phyloP scores from a whole-genome alignment of 768 basidiomycete genomes.

The Amanita muscaria region DNA sequence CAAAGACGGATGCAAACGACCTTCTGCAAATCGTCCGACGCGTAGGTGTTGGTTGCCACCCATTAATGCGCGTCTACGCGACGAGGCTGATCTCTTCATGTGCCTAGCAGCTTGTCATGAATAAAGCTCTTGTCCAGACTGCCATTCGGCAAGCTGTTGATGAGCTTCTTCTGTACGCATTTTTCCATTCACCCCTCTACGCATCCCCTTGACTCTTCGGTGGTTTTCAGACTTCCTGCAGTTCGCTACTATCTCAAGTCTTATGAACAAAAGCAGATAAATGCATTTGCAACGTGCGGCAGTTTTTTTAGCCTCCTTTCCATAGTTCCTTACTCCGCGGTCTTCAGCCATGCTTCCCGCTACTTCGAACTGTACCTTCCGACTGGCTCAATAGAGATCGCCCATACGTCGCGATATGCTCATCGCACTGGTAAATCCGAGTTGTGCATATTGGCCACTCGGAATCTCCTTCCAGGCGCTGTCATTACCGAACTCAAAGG shows the following conservation, averaged over 20 bases:
- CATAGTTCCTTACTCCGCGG: constrained; percentile 16
- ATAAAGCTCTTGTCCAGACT: constrained; percentile 45
- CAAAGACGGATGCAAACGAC: constrained; percentile 62
- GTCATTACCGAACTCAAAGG: constrained; percentile 85
- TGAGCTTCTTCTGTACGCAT: constrained; percentile 65
- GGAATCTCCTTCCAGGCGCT: constrained; percentile 52
- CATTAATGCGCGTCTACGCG: constrained; percentile 15
- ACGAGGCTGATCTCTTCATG: constrained; percentile 16
- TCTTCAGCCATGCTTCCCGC: constrained; percentile 69
- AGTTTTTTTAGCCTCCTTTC: constrained; percentile 14
- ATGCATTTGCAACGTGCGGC: constrained; percentile 88
- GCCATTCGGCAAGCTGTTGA: constrained; percentile 68
- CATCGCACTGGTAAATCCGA: constrained; percentile 86
- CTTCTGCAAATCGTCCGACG: constrained; percentile 69
- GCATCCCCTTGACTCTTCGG: too few relatives aligned
- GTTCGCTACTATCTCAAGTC: constrained; percentile 71
- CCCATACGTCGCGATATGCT: constrained; percentile 82
- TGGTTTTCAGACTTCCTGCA: constrained; percentile 55
- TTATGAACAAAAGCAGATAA: constrained; percentile 78
- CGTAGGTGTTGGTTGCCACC: constrained; percentile 38
- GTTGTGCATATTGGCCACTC: constrained; percentile 79
- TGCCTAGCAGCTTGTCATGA: constrained; percentile 44
- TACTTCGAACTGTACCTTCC: constrained; percentile 86
- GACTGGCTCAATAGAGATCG: constrained; percentile 76
- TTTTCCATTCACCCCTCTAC: constrained; percentile 9